phyloP scores from a whole-genome alignment of 768 basidiomycete species.

The Boletellus sp. region DNA sequence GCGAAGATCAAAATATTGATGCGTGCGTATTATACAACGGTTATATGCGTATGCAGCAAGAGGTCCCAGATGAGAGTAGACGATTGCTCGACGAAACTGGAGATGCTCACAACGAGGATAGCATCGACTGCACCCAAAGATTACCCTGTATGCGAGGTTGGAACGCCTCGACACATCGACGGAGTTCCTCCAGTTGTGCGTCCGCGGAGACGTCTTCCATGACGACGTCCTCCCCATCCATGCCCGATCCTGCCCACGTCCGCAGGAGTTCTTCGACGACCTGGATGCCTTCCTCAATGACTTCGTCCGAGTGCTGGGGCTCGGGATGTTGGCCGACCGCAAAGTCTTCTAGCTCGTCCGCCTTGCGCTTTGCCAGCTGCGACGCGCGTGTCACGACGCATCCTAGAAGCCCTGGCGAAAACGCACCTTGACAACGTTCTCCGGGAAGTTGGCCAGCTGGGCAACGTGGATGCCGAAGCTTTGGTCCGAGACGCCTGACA shows the following conservation, averaged over 20 bases:
- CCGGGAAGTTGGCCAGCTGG: constrained; percentile 95
- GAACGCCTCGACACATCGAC: constrained; percentile 60
- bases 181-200: constrained; percentile 45
- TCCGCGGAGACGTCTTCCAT: constrained; percentile 45
- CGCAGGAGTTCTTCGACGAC: constrained; percentile 78
- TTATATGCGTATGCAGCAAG: not conserved
- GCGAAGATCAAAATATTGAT: too few relatives aligned
- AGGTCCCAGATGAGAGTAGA: not conserved
- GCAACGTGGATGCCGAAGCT: constrained; percentile 99
- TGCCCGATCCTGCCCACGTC: constrained; percentile 53
- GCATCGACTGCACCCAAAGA: constrained; percentile 66
- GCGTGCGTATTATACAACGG: constrained; percentile 6
- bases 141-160: constrained; percentile 72
- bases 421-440: constrained; percentile 81
- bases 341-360: constrained; percentile 89
- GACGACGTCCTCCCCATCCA: constrained; percentile 43
- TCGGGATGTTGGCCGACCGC: constrained; percentile 40
- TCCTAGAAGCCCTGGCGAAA: not conserved
- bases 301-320: constrained; percentile 50
- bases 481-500: constrained; percentile 84
- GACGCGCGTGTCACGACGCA: not conserved
- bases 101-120: constrained; percentile 37
- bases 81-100: not conserved
- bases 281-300: constrained; percentile 73
- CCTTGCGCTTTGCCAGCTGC: constrained; percentile 87